Evolutionary conservation across 2,329 filamentous ascomycete species (phyloP).

Genomic region (Xylaria sp.): DNA sequence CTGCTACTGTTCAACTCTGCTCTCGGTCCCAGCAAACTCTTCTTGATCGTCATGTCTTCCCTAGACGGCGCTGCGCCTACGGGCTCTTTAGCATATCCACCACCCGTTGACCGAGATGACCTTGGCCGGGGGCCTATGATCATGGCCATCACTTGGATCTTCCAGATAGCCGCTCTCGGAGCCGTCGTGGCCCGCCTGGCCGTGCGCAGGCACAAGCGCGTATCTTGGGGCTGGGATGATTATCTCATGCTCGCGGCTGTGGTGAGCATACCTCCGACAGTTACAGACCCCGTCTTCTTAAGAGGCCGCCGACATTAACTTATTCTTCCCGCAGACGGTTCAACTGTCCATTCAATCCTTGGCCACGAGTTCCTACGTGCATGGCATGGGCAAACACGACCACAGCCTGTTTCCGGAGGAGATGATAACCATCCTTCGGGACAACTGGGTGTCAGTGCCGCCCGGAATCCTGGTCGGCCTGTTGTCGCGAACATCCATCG

Average conservation of each 20-base stretch:
- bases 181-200: background rate
- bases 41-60: too few species aligned
- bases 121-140: constrained; percentile 7
- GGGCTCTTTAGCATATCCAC: too few species aligned
- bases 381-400: constrained; percentile 22
- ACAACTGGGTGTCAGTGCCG: background rate
- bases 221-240: background rate
- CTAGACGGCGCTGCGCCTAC: too few species aligned
- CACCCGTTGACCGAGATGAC: constrained; percentile 1
- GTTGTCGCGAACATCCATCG: background rate
- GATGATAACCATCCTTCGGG: constrained; percentile 3
- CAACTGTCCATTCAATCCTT: constrained; percentile 2
- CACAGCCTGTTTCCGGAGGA: constrained; percentile 1
- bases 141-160: constrained; percentile 15
- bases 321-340: background rate
- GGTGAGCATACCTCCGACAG: background rate
- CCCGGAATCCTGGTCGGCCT: background rate
- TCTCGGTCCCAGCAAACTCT: too few species aligned
- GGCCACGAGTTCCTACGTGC: background rate
- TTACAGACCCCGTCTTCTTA: background rate
- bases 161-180: constrained; percentile 2
- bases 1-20: too few species aligned
- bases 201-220: background rate
- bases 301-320: background rate
- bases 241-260: background rate